Base-by-base conservation (phyloP, 2,329 filamentous ascomycete genomes). In the Cyclaneusma minus region DNA sequence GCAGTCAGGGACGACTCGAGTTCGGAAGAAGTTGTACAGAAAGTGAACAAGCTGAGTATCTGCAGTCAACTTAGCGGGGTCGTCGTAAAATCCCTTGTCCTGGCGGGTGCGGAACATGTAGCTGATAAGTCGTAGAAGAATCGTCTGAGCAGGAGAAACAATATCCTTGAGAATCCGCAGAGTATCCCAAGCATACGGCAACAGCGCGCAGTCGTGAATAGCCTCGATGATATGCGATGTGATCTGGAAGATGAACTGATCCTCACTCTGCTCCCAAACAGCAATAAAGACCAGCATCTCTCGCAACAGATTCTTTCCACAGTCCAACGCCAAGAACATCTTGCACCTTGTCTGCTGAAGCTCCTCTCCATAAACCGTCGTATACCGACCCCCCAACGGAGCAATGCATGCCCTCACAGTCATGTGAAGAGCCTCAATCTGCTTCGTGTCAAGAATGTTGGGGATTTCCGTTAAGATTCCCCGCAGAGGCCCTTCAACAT, bases 401-500 rank as follows among this genome's bases (percentile, higher is more conserved):
- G 93, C 71, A 28, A 95, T 91, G 35, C 85, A 91, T 9, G 82
- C 85, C 58, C 94, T 93, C 42, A 95, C 77, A 32, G 94, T 91
- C 85, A 94, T 93, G 29, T 92, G 87, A 28, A 95, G 57, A 5
- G 89, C 85, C 51, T 95, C 87, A 28, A 94, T 94, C 51, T 95
- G 87, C 29, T 84, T 85, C 0, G 87, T 87, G 22, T 91, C 85
- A 16, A 95, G 62, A 19, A 94, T 92, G 38, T 95, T 79, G 16
- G 87, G 87, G 8, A 95, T 83, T 48, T 95, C 87, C 0, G 87
- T 94, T 29, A 95, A 57, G 9, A 95, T 57, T 8, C 87, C 87
- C 11, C 82, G 78, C 44, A 81, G 64, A 13, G 81, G 77, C 3
- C 81, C 80, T 37, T 84, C 75, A 10, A 68, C 73, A 38, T 79